These are phyloP conservation scores for Aphanomyces astaci DNA, from an alignment of 352 stramenopile genomes.

Conservation along the genomic window DNA sequence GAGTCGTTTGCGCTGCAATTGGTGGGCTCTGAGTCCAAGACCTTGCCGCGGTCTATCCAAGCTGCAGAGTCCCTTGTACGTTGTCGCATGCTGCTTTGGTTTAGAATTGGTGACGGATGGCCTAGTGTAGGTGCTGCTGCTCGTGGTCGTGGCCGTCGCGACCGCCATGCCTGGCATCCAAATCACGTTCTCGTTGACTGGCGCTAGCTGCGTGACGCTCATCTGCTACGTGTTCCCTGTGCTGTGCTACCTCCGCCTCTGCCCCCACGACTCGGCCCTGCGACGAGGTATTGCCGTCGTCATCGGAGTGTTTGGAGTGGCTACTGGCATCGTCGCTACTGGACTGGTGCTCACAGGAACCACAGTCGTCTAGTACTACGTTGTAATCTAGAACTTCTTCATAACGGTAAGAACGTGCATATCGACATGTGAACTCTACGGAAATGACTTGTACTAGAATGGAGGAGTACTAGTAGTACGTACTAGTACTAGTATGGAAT, in stretches of 20 bases:
- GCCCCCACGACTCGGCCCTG: conserved; percentile 11
- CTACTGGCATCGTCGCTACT: conserved; percentile 45
- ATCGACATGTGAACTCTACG: no score
- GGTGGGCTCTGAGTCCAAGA: conserved; percentile 31
- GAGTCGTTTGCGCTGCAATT: conserved; percentile 25
- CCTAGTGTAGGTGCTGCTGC: conserved; percentile 35
- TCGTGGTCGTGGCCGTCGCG: conserved; percentile 41
- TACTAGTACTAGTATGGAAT: no score
- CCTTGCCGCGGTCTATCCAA: neutral
- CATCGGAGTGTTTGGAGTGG: conserved; percentile 30
- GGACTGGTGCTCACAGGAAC: conserved; percentile 20
- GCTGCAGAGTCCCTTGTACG: conserved; percentile 23
- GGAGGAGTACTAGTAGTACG: no score
- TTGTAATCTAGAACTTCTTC: no score
- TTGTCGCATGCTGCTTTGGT: no score
- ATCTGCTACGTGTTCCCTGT: conserved; percentile 65
- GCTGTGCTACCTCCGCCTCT: conserved; percentile 47
- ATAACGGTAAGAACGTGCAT: no score
- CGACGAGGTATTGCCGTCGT: conserved; percentile 30
- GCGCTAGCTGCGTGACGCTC: conserved; percentile 59
- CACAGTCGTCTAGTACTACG: neutral
- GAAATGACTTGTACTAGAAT: no score
- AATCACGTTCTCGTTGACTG: conserved; percentile 73
- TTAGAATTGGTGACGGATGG: no score
- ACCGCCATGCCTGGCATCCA: conserved; percentile 50